Evolutionary conservation across 768 basidiomycete species (phyloP).

Genomic region (Xanthoconium purpureum): DNA sequence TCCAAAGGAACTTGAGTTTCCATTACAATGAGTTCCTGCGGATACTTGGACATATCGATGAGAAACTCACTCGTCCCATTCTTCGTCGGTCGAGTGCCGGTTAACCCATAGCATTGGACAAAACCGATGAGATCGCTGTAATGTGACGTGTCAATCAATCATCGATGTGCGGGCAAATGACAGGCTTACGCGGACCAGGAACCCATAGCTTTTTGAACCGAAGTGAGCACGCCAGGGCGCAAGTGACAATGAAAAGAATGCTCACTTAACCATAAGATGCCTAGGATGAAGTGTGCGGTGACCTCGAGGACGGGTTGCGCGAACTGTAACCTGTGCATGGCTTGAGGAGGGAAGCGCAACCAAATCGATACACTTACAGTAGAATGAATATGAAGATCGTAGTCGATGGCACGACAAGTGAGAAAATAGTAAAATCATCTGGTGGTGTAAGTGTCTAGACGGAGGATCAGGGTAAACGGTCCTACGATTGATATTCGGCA

Average conservation of each 20-base stretch:
- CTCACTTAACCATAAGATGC: constrained; percentile 69
- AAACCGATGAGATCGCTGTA: constrained; percentile 66
- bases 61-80: constrained; percentile 49
- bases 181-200: constrained; percentile 66
- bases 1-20: constrained; percentile 47
- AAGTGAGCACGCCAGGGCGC: constrained; percentile 1
- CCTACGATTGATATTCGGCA: constrained; percentile 64
- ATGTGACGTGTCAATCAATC: constrained; percentile 5
- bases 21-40: constrained; percentile 3
- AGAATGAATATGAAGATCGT: constrained; percentile 63
- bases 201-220: constrained; percentile 53
- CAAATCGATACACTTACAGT: constrained; percentile 40
- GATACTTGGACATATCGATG: not conserved
- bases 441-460: constrained; percentile 1
- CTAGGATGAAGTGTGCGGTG: constrained; percentile 49
- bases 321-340: constrained; percentile 55
- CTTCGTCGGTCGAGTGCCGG: constrained; percentile 47
- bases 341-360: not conserved
- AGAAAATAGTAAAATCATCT: constrained; percentile 73
- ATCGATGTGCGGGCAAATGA: not conserved
- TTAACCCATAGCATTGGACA: constrained; percentile 55
- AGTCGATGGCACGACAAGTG: constrained; percentile 59
- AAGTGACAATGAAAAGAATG: constrained; percentile 3
- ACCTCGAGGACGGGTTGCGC: constrained; percentile 66
- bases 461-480: constrained; percentile 5